Conservation (phyloP, 345 rosid species). For the Litchi chinensis region DNA sequence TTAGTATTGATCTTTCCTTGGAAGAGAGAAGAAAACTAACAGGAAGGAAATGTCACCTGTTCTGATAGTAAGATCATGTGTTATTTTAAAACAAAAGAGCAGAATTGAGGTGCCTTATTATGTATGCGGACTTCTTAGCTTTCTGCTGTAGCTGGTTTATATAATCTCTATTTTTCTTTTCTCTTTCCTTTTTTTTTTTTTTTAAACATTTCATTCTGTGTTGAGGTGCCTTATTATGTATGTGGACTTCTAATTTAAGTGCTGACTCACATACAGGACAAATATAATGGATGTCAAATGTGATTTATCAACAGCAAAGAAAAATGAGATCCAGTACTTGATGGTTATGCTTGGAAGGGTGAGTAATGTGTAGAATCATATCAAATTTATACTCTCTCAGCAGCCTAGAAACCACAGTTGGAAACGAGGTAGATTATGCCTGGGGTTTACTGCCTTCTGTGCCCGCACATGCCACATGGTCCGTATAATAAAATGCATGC, state of each 20-base stretch:
- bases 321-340: conserved; percentile 58
- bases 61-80: background rate
- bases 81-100: background rate
- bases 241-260: conserved; percentile 13
- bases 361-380: conserved; percentile 18
- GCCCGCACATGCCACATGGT: background rate
- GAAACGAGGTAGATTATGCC: background rate
- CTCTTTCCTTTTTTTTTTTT: background rate
- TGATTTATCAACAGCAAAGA: conserved; percentile 52
- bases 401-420: background rate
- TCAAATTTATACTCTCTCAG: background rate
- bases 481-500: background rate
- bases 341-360: conserved; percentile 56
- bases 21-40: background rate
- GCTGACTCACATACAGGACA: conserved; percentile 50
- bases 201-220: background rate
- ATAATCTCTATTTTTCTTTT: background rate
- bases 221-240: background rate
- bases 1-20: background rate
- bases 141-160: background rate
- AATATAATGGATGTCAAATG: conserved; percentile 52
- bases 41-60: background rate
- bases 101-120: background rate
- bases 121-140: background rate
- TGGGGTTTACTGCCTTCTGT: background rate